Conservation (phyloP, 2,329 filamentous ascomycete genomes). For the Phaeosphaeriaceae sp. region DNA sequence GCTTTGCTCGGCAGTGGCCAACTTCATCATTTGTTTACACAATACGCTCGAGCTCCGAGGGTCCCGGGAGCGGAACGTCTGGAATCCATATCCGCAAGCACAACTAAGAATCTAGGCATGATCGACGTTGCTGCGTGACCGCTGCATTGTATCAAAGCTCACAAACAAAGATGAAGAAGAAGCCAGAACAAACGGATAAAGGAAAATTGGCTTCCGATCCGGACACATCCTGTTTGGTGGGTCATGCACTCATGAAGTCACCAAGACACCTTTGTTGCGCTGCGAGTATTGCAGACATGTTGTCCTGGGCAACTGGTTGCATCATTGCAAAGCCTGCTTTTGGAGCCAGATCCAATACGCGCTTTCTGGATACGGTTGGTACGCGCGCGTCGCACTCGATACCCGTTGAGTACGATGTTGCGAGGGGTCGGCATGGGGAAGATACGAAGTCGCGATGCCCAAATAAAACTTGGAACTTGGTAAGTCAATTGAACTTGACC, state of each 20-base stretch:
- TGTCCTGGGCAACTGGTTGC: neutral
- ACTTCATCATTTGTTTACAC: neutral
- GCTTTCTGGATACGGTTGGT: neutral
- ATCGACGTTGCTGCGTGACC: neutral
- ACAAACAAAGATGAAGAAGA: neutral
- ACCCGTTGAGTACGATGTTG: neutral
- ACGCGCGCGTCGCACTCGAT: neutral
- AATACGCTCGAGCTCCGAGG: neutral
- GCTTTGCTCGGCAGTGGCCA: neutral
- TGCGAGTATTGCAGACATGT: neutral
- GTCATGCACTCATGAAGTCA: neutral
- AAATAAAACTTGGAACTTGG: neutral
- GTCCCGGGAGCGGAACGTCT: neutral
- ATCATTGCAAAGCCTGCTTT: neutral
- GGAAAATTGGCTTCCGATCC: neutral
- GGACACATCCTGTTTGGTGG: neutral
- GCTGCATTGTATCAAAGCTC: neutral
- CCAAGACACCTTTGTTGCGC: neutral
- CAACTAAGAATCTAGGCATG: constrained; percentile 3
- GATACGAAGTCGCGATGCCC: neutral
- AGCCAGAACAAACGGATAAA: neutral
- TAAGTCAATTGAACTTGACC: neutral
- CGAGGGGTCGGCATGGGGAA: neutral
- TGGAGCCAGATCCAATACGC: neutral
- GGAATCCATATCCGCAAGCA: neutral